Evolutionary conservation across 2,329 filamentous ascomycete species (phyloP).

Genomic region (Colletotrichum paranaense): DNA sequence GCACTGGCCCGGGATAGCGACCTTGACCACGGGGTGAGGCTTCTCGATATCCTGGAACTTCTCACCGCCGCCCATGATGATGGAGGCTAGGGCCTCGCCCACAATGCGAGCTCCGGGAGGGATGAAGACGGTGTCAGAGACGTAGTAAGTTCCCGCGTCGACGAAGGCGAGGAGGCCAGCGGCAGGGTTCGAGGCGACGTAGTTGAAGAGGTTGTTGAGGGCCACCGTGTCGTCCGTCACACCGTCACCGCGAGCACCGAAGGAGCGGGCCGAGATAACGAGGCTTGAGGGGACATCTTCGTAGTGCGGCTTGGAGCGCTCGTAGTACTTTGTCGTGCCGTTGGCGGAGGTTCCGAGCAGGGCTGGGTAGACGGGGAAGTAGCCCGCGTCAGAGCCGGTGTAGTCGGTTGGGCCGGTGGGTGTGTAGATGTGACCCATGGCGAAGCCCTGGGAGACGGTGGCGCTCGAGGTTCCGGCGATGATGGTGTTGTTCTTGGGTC

Average conservation of each 20-base stretch:
- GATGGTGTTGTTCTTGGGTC: conserved; percentile 58
- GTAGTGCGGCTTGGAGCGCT: conserved; percentile 83
- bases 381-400: conserved; percentile 57
- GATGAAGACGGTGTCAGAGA: conserved; percentile 65
- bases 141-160: conserved; percentile 70
- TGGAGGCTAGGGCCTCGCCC: conserved; percentile 66
- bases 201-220: conserved; percentile 73
- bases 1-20: conserved; percentile 71
- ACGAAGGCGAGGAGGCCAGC: conserved; percentile 67
- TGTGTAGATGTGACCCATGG: conserved; percentile 71
- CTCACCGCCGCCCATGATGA: conserved; percentile 66
- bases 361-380: conserved; percentile 59
- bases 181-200: conserved; percentile 55
- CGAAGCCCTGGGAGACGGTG: conserved; percentile 65
- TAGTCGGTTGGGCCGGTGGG: conserved; percentile 56
- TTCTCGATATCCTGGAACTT: conserved; percentile 66
- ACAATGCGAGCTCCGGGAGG: conserved; percentile 65
- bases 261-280: conserved; percentile 76
- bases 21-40: conserved; percentile 73
- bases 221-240: conserved; percentile 78
- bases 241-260: conserved; percentile 79
- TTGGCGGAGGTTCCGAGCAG: conserved; percentile 58
- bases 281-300: conserved; percentile 64
- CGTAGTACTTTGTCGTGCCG: conserved; percentile 66
- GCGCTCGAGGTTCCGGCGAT: conserved; percentile 63